Evolutionary conservation across 345 rosid species (phyloP), one percentile per base, ranked within the genome.

Genomic region (Populus davidiana): DNA sequence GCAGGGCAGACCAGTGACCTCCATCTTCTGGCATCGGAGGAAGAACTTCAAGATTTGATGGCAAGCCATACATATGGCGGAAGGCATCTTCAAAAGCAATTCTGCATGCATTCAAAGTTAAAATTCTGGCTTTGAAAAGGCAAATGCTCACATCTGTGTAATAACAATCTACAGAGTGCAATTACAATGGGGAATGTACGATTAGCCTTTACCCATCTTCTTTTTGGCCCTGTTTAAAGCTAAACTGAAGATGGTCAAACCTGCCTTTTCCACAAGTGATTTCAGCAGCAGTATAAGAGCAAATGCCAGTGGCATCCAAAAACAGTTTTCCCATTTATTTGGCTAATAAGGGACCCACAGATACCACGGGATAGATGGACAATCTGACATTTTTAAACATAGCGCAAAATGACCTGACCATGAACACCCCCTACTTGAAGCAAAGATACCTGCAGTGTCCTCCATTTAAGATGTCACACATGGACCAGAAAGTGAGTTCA

Each of bases 1-100:
- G 96, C 77, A 93, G 88, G 72, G 94, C 81, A 77, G 98, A 96
- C 99, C 99, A 96, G 81, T 85, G 85, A 75, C 92, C 89, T 77
- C 92, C 93, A 86, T 92, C 99, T 79, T 85, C 90, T 33, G 98
- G 98, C 99, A 93, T 96, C 65, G 97, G 97, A 17, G 98, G 98
- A 81, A 93, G 97, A 82, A 86, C 94, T 80, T 91, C 96, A 25
- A 87, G 49, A 82, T 87, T 77, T 75, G 88, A 79, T 73, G 97
- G 98, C 67, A 96, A 82, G 49, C 72, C 82, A 78, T 92, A 96
- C 96, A 92, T 96, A 80, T 85, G 88, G 69, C 90, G 89, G 79
- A 96, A 96, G 69, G 96, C 89, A 72, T 86, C 89, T 82, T 87
- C 88, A 81, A 93, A 96, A 77, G 89, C 86, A 67, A 85, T 81